Evolutionary conservation across 306 rosid genomes (phyloP).

Genomic region (Dalbergia oliveri): DNA sequence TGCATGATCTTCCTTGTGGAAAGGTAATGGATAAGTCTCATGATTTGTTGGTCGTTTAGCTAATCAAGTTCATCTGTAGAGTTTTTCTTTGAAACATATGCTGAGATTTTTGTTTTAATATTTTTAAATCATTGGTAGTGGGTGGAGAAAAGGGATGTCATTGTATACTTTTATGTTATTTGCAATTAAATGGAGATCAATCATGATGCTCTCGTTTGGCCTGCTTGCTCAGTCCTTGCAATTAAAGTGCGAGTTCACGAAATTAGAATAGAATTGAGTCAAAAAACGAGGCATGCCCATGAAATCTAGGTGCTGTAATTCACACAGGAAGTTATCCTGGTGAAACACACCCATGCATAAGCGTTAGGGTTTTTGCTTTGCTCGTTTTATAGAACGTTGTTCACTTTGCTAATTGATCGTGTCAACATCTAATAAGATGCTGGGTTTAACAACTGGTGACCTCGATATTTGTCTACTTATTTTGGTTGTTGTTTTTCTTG

Average conservation of each 20-base stretch:
- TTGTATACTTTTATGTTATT: not conserved
- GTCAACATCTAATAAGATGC: not conserved
- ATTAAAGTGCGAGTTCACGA: not conserved
- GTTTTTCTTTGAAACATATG: slow-evolving; percentile 11
- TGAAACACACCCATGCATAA: slow-evolving; percentile 26
- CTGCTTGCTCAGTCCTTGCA: slow-evolving; percentile 15
- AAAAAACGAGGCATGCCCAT: not conserved
- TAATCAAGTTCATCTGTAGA: slow-evolving; percentile 30
- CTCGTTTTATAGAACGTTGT: not conserved
- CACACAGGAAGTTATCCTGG: not conserved
- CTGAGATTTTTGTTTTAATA: not conserved
- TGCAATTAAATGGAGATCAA: slow-evolving; percentile 1
- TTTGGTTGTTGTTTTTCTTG: slow-evolving; percentile 6
- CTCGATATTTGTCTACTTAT: not conserved
- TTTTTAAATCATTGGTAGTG: not conserved
- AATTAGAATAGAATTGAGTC: not conserved
- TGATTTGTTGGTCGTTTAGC: slow-evolving; percentile 28
- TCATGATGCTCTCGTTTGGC: slow-evolving; percentile 13
- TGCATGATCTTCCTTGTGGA: slow-evolving; percentile 1
- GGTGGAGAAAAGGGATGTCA: not conserved
- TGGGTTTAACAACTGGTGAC: not conserved
- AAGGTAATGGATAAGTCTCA: not conserved
- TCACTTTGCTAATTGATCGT: not conserved
- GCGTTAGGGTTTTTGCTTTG: slow-evolving; percentile 19
- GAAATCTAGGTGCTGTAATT: slow-evolving; percentile 2